Conservation (phyloP, 768 basidiomycete genomes). For the Leccinellum rugosiceps region DNA sequence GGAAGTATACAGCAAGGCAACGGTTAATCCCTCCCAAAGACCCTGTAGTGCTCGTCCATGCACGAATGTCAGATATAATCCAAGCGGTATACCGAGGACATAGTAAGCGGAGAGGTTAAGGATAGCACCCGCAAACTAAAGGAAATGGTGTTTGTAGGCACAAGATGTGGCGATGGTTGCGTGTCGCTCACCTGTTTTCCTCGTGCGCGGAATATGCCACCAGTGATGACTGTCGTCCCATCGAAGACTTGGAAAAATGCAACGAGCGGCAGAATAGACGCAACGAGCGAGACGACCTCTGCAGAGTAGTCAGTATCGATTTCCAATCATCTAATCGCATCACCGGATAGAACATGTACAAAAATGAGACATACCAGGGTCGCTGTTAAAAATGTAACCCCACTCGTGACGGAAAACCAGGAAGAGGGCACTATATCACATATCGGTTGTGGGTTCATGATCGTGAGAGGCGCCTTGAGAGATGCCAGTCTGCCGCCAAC, state of each 20-base stretch:
- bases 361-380: constrained; percentile 42
- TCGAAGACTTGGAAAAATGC: constrained; percentile 87
- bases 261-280: constrained; percentile 70
- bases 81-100: constrained; percentile 78
- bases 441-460: neutral
- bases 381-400: constrained; percentile 73
- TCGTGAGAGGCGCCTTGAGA: neutral
- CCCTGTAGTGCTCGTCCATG: constrained; percentile 58
- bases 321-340: neutral
- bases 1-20: constrained; percentile 63
- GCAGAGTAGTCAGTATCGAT: constrained; percentile 3
- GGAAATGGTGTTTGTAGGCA: neutral
- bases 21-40: constrained; percentile 81
- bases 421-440: constrained; percentile 45
- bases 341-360: too few species aligned
- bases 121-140: constrained; percentile 66
- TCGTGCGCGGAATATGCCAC: constrained; percentile 77
- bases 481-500: neutral
- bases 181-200: constrained; percentile 60
- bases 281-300: constrained; percentile 49
- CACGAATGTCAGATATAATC: constrained; percentile 72
- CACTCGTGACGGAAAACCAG: constrained; percentile 62
- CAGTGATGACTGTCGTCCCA: constrained; percentile 60
- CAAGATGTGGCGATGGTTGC: neutral
- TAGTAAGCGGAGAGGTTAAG: constrained; percentile 69